phyloP scores from a whole-genome alignment of 306 rosid genomes.

The Fragaria nilgerrensis region DNA sequence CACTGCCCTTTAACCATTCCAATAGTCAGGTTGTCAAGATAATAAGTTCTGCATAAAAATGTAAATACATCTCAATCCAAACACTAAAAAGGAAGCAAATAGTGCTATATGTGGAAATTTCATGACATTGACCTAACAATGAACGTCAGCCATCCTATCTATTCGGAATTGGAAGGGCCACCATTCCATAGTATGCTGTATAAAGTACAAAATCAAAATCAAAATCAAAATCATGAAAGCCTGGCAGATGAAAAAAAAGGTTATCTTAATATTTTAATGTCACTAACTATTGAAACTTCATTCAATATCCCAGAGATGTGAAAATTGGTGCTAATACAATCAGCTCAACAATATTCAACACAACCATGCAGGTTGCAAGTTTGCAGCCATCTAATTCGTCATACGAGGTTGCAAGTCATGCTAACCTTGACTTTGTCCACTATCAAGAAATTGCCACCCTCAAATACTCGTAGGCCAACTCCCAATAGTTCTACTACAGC shows the following conservation, averaged over 20 bases:
- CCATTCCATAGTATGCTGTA: neutral
- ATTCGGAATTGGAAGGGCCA: conserved; percentile 24
- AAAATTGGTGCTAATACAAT: conserved; percentile 2
- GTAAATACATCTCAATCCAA: neutral
- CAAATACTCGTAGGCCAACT: neutral
- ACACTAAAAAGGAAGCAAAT: neutral
- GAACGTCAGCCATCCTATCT: conserved; percentile 20
- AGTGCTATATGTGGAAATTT: neutral
- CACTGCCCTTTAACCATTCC: neutral
- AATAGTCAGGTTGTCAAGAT: neutral
- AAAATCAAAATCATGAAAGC: neutral
- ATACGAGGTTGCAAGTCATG: neutral
- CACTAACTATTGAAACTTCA: neutral
- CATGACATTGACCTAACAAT: neutral
- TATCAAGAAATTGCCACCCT: neutral
- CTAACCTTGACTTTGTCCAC: neutral
- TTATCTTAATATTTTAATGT: neutral
- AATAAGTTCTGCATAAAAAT: neutral
- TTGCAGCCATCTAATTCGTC: neutral
- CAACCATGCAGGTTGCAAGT: neutral
- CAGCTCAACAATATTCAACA: neutral
- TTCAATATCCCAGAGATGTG: neutral
- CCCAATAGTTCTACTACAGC: neutral
- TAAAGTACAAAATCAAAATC: neutral
- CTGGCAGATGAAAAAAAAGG: neutral